A percentile compares a stretch with the other conserved stretches of the same genome.
phyloP scores from a whole-genome alignment of 305 asterid species.

The Rubia peregrina region DNA sequence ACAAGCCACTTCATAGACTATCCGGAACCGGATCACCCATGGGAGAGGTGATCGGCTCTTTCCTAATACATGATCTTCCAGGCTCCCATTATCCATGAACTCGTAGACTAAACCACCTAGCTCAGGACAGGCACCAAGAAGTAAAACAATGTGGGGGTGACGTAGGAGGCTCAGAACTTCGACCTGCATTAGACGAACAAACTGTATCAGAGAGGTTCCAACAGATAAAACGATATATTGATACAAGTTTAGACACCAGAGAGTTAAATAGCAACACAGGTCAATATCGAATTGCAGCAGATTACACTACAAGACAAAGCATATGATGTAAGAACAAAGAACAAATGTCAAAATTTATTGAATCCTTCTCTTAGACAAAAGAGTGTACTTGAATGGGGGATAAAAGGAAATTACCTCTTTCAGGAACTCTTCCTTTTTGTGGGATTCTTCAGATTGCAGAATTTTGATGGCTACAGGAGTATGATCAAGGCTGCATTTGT shows the following conservation, averaged over 20 bases:
- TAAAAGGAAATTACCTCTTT: conserved; percentile 52
- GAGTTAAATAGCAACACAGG: too few species aligned
- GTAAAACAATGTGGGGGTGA: conserved; percentile 69
- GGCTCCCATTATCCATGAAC: conserved; percentile 78
- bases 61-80: conserved; percentile 51
- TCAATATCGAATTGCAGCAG: too few species aligned
- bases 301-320: not conserved
- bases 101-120: conserved; percentile 70
- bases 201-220: conserved; percentile 4
- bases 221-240: too few species aligned
- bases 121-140: conserved; percentile 93
- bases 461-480: conserved; percentile 75
- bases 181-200: conserved; percentile 35
- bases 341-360: not conserved
- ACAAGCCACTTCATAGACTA: conserved; percentile 77
- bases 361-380: not conserved
- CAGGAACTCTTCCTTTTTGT: conserved; percentile 65
- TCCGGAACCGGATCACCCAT: conserved; percentile 66
- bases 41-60: conserved; percentile 48
- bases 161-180: conserved; percentile 77
- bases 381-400: not conserved
- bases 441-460: conserved; percentile 50
- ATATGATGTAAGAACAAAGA: not conserved
- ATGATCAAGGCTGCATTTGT: conserved; percentile 72
- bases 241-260: too few species aligned